A percentile compares a stretch with the other conserved stretches of the same genome.
Conservation (phyloP, 805 yeast genomes). For the Priceomyces melissophilus region DNA sequence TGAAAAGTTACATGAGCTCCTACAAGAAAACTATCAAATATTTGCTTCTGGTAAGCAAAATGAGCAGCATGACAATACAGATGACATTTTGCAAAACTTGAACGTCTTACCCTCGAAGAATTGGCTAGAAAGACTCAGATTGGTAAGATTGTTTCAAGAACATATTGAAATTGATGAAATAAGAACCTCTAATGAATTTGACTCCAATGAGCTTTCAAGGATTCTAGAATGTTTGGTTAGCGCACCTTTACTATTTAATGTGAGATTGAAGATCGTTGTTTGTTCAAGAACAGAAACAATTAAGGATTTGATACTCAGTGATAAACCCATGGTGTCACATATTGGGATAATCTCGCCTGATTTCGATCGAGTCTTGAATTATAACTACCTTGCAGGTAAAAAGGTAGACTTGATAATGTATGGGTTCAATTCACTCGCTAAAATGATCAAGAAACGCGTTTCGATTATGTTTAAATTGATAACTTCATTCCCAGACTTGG, state of each 20-base stretch:
- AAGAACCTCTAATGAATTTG: constrained; percentile 10
- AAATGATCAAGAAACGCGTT: constrained; percentile 19
- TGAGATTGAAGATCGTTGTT: constrained; percentile 15
- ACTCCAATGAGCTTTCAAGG: constrained; percentile 10
- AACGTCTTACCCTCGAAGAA: constrained; percentile 35
- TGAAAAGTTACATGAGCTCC: constrained; percentile 14
- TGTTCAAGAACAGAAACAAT: constrained; percentile 12
- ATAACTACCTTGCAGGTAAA: constrained; percentile 21
- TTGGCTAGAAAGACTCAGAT: constrained; percentile 24
- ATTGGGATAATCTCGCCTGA: constrained; percentile 21
- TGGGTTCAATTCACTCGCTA: constrained; percentile 31
- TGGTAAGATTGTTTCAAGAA: constrained; percentile 25
- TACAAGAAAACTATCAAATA: constrained; percentile 10
- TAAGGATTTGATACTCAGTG: constrained; percentile 2
- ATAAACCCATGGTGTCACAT: constrained; percentile 7
- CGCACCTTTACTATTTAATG: constrained; percentile 20
- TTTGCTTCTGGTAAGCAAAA: background rate
- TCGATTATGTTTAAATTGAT: constrained; percentile 19
- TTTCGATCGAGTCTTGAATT: constrained; percentile 14
- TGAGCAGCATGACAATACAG: constrained; percentile 11
- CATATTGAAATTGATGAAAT: constrained; percentile 17
- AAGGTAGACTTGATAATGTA: constrained; percentile 29
- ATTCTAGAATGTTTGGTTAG: constrained; percentile 13
- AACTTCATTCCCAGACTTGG: constrained; percentile 11
- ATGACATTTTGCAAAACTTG: constrained; percentile 20